Evolutionary conservation across 805 yeast species (phyloP).

Genomic region (Saccharomycopsis sp.): DNA sequence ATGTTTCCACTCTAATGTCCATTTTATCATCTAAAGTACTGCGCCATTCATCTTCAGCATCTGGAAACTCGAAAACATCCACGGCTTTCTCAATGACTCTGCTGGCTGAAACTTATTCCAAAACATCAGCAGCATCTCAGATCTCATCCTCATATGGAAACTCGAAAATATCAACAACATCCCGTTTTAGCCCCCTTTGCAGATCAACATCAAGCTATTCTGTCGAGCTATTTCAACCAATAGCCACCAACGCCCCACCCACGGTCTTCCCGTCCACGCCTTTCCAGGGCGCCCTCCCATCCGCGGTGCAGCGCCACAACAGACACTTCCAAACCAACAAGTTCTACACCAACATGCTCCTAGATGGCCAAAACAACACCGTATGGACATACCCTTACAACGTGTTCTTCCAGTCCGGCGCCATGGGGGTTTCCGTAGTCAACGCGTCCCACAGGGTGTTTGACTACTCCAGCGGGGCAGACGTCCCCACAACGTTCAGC

Average conservation of each 20-base stretch:
- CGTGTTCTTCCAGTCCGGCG: conserved; percentile 30
- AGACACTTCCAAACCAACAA: conserved; percentile 54
- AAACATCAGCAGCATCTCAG: too few species aligned
- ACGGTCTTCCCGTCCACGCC: conserved; percentile 35
- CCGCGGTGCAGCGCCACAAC: conserved; percentile 23
- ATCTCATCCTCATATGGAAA: too few species aligned
- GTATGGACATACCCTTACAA: conserved; percentile 63
- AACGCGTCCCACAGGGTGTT: conserved; percentile 25
- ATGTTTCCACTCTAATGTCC: too few species aligned
- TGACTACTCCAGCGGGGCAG: conserved; percentile 35
- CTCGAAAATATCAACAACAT: too few species aligned
- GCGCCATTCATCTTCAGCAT: too few species aligned
- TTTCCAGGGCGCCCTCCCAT: conserved; percentile 35
- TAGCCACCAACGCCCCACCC: conserved; percentile 34
- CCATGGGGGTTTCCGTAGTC: conserved; percentile 56
- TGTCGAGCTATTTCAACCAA: conserved; percentile 31
- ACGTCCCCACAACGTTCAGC: conserved; percentile 32
- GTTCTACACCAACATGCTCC: conserved; percentile 57
- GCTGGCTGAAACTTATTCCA: too few species aligned
- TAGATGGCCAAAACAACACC: conserved; percentile 44
- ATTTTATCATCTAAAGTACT: too few species aligned
- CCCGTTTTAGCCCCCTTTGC: too few species aligned
- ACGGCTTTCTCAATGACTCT: too few species aligned
- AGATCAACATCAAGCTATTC: too few species aligned
- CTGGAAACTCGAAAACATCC: too few species aligned